phyloP scores from a whole-genome alignment of 768 basidiomycete genomes.

The Pleurotus tuber-regium region DNA sequence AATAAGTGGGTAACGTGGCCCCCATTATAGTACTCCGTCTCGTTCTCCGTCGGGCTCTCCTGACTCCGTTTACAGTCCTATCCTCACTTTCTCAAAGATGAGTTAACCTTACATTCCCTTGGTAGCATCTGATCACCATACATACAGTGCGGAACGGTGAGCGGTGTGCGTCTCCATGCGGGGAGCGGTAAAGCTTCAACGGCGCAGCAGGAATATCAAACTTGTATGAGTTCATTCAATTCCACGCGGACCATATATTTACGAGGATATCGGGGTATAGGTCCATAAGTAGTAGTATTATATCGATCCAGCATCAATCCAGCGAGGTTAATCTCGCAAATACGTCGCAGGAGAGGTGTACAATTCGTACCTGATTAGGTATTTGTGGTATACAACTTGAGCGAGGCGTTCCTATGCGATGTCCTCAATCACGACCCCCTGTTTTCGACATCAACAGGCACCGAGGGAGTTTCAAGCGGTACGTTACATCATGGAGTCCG shows the following conservation, averaged over 20 bases:
- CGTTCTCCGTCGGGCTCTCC: neutral
- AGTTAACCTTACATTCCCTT: neutral
- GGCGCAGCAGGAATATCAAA: neutral
- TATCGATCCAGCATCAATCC: neutral
- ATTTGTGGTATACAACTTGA: neutral
- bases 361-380: neutral
- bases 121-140: neutral
- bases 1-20: constrained; percentile 1
- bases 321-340: too few species aligned
- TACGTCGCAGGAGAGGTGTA: neutral
- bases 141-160: neutral
- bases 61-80: neutral
- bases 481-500: neutral
- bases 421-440: neutral
- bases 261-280: neutral
- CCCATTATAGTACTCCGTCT: neutral
- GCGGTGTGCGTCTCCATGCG: too few species aligned
- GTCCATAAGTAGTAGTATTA: neutral
- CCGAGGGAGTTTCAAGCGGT: neutral
- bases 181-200: too few species aligned
- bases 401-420: neutral
- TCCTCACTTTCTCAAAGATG: neutral
- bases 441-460: neutral
- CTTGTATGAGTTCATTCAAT: neutral
- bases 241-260: neutral